Base-by-base conservation (phyloP, 2,329 filamentous ascomycete species). In the Fusarium foetens region DNA sequence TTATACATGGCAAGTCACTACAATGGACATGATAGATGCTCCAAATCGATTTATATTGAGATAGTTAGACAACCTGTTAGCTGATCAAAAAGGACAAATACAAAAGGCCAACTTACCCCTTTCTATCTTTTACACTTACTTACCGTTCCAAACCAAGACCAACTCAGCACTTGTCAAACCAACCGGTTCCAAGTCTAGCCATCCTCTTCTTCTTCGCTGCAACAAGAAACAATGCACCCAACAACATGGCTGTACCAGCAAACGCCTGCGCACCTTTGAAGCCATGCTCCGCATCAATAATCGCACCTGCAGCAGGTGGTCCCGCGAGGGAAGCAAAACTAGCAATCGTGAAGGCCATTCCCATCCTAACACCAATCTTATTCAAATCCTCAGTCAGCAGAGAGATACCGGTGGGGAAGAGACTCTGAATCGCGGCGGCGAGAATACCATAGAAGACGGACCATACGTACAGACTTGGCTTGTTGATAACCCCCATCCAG, bases 401-500 rank as follows among this genome's bases (percentile, higher is more conserved):
- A 54, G 85, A 87, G 45, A 92, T 75, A 0, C 86, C 75, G 0
- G 89, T 89, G 0, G 91, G 90, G 76, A 93, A 92, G 11, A 93
- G 77, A 4, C 86, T 86, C 81, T 93, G 90, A 43, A 93, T 87
- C 0, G 84, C 88, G 1, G 89, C 90, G 0, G 86, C 88, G 1
- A 84, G 83, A 38, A 93, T 81, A 5, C 92, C 92, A 77, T 91
- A 93, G 51, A 91, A 82, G 1, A 85, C 81, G 0, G 87, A 82
- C 84, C 91, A 93, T 3, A 82, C 85, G 76, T 92, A 92, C 33
- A 93, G 80, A 1, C 86, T 86, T 0, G 80, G 53, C 1, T 85
- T 78, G 21, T 81, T 81, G 3, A 78, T 68, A 11, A 94, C 88
- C 3, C 84, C 86, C 23, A 88, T 86, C 91, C 91, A 93, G 71